Base-by-base conservation (phyloP, 352 stramenopile genomes). In the Phytophthora multivora region DNA sequence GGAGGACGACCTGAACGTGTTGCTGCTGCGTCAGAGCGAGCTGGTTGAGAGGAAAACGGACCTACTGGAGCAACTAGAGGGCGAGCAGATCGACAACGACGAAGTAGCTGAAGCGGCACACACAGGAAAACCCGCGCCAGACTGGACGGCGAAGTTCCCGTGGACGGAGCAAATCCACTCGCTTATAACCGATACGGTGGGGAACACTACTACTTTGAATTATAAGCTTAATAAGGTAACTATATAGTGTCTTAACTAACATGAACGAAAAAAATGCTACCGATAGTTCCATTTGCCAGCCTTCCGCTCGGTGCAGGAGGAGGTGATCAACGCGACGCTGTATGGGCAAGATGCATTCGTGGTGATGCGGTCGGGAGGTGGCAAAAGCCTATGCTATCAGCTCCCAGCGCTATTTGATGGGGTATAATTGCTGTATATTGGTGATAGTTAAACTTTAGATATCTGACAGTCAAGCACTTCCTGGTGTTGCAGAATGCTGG, bases 311-410 rank as follows among this genome's bases (percentile, higher is more conserved):
- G 80, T 97, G 64, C 95, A 98, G 77, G 48, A 91, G 39, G 69
- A 90, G 50, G 93, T 98, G 38, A 97, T 98, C 58, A 93, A 97
- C 52, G 76, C 80, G 6, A 98, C 93, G 30, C 66, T 98, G 8
- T 86, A 71, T 21, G 83, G 80, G 9, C 74, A 90, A 54, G 92
- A 98, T 66, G 80, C 74, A 18, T 98, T 98, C 63, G 88, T 97
- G 47, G 80, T 98, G 53, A 98, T 98, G 93, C 83, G 86, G 13
- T 97, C 92, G 0, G 85, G 86, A 35, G 85, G 87, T 36, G 85
- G 87, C 41, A 96, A 95, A 62, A 91, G 81, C 25, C 70, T 98
- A 1, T 97, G 85, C 38, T 98, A 97, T 58, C 88, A 98, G 63
- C 63, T 98, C 0, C 90, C 92, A 12, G 87, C 90, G 0, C 51